Percentiles rank a stretch among this genome's conserved stretches.
phyloP scores from a whole-genome alignment of 2,329 filamentous ascomycete species.

The Pseudocercospora pini-densiflorae region DNA sequence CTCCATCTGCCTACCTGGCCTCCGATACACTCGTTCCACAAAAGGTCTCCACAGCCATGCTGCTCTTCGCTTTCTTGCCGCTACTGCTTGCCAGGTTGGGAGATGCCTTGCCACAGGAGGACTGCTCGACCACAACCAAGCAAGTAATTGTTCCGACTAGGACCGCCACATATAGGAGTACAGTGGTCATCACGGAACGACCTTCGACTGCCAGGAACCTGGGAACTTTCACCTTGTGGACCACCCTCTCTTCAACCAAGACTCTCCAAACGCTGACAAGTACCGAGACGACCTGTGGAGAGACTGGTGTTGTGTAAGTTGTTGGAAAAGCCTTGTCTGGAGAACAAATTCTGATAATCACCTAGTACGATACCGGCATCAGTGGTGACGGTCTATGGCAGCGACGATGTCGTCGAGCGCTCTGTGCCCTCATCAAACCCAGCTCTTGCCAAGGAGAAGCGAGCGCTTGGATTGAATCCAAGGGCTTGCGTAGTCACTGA shows the following conservation, averaged over 20 bases:
- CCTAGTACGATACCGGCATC: slow-evolving; percentile 20
- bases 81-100: slow-evolving; percentile 29
- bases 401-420: not conserved
- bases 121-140: slow-evolving; percentile 34
- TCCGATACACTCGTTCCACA: slow-evolving; percentile 22
- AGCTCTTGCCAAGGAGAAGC: slow-evolving; percentile 20
- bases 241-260: slow-evolving; percentile 34
- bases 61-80: slow-evolving; percentile 25
- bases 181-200: slow-evolving; percentile 31
- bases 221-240: slow-evolving; percentile 36
- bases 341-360: slow-evolving; percentile 10
- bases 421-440: not conserved
- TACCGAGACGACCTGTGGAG: slow-evolving; percentile 31
- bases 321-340: not conserved
- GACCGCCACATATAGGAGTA: slow-evolving; percentile 37
- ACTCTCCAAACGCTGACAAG: slow-evolving; percentile 36
- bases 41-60: slow-evolving; percentile 29
- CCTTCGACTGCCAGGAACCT: slow-evolving; percentile 33
- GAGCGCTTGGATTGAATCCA: slow-evolving; percentile 26
- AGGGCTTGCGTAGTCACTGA: slow-evolving; percentile 36
- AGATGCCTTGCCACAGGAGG: slow-evolving; percentile 34
- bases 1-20: slow-evolving; percentile 1
- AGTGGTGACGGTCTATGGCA: slow-evolving; percentile 32
- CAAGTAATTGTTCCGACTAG: slow-evolving; percentile 37
- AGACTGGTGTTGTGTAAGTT: slow-evolving; percentile 32